Evolutionary conservation across 2,329 filamentous ascomycete species (phyloP).

Genomic region (Fusarium robinianum): DNA sequence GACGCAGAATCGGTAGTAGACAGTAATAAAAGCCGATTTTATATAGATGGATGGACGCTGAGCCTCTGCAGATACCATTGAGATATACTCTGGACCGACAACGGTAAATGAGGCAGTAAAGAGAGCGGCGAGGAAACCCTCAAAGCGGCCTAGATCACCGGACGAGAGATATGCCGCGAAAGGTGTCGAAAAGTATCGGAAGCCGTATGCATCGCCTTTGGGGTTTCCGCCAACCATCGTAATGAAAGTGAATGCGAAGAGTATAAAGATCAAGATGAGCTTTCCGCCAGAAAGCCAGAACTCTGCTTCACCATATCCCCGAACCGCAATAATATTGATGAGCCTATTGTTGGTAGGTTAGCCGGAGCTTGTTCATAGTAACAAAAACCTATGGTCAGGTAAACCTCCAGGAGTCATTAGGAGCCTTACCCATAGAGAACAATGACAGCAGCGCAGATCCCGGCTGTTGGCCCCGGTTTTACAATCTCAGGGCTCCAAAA

Average conservation of each 20-base stretch:
- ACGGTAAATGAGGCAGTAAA: constrained; percentile 63
- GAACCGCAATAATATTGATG: constrained; percentile 47
- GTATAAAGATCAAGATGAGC: constrained; percentile 60
- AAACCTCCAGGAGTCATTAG: not conserved
- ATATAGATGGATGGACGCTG: constrained; percentile 61
- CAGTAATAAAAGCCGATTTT: constrained; percentile 52
- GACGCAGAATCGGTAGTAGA: constrained; percentile 49
- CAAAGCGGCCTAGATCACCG: constrained; percentile 64
- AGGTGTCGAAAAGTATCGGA: constrained; percentile 68
- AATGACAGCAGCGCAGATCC: constrained; percentile 50
- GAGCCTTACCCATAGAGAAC: constrained; percentile 42
- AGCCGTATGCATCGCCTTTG: constrained; percentile 63
- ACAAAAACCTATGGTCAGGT: too few relatives aligned
- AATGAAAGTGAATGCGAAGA: constrained; percentile 62
- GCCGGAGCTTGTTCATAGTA: not conserved
- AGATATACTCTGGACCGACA: constrained; percentile 64
- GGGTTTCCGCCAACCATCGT: constrained; percentile 64
- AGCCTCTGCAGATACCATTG: constrained; percentile 66
- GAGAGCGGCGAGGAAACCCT: constrained; percentile 67
- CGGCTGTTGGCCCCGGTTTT: constrained; percentile 43
- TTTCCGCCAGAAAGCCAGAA: constrained; percentile 54
- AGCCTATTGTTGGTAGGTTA: constrained; percentile 18
- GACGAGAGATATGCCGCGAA: constrained; percentile 57
- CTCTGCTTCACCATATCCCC: constrained; percentile 48
- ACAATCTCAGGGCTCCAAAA: constrained; percentile 51